These are phyloP conservation scores for Hortiboletus campestris DNA, from an alignment of 768 basidiomycete species.

Conservation along the genomic window DNA sequence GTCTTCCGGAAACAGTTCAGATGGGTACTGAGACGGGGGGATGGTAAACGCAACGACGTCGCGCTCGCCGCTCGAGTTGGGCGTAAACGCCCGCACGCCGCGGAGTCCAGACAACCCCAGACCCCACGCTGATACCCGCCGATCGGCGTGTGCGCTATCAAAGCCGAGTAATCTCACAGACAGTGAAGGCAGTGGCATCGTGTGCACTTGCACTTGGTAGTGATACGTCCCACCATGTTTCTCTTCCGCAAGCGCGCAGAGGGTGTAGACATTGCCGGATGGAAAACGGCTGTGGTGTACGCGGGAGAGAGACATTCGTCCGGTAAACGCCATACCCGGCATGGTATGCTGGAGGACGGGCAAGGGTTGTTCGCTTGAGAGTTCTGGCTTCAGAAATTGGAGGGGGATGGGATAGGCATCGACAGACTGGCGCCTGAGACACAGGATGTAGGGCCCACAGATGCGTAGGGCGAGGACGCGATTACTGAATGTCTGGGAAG, in stretches of 20 bases:
- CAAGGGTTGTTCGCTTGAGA: background rate
- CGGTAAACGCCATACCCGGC: conserved; percentile 32
- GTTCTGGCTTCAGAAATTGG: conserved; percentile 2
- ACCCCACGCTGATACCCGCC: background rate
- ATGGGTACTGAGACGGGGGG: too few relatives aligned
- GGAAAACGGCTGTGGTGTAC: conserved; percentile 29
- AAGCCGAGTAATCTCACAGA: background rate
- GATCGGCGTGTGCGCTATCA: background rate
- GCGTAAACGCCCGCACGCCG: background rate
- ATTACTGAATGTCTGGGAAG: conserved; percentile 26
- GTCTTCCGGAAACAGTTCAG: background rate
- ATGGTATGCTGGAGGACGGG: conserved; percentile 20
- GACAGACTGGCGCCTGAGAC: conserved; percentile 47
- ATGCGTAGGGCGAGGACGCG: conserved; percentile 41
- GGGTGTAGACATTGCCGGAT: conserved; percentile 34
- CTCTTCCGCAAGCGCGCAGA: conserved; percentile 40
- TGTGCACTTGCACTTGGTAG: conserved; percentile 29
- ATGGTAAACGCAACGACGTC: background rate
- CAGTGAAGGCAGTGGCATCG: background rate
- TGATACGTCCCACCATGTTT: conserved; percentile 43
- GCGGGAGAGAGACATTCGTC: conserved; percentile 35
- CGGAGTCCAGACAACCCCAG: background rate
- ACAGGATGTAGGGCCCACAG: conserved; percentile 48
- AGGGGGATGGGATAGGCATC: conserved; percentile 36
- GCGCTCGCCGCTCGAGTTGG: background rate